A percentile compares a stretch with the other conserved stretches of the same genome.
These are phyloP conservation scores for Neckera pumila DNA, from an alignment of 225 moss, liverwort and hornwort genomes.

Conservation along the genomic window DNA sequence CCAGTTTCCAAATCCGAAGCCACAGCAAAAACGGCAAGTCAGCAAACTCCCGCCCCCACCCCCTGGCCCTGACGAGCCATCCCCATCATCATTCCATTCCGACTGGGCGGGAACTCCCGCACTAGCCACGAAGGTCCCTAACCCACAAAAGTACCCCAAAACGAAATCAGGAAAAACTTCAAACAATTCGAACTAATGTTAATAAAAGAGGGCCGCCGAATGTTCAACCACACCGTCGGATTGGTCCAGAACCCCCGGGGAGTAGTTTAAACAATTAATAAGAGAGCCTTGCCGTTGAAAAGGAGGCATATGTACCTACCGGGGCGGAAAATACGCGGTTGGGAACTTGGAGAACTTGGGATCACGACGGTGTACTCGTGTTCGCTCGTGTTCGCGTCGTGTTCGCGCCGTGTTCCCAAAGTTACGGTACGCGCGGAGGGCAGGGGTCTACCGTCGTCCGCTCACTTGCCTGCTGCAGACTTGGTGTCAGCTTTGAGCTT, in stretches of 20 bases:
- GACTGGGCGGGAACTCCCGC: background rate
- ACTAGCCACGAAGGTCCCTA: background rate
- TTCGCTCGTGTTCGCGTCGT: background rate
- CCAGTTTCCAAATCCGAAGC: background rate
- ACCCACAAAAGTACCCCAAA: background rate
- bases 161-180: background rate
- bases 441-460: background rate
- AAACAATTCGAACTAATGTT: background rate
- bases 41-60: background rate
- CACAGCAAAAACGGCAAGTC: background rate
- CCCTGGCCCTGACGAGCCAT: background rate
- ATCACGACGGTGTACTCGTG: background rate
- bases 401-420: background rate
- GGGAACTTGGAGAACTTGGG: background rate
- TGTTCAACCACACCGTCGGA: background rate
- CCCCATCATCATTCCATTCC: background rate
- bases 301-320: background rate
- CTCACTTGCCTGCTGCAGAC: background rate
- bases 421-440: background rate
- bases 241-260: background rate
- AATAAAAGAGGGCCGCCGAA: background rate
- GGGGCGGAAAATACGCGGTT: background rate
- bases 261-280: background rate
- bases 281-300: background rate
- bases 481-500: constrained; percentile 17